Evolutionary conservation across 2,329 filamentous ascomycete species (phyloP), one percentile per base, ranked within the genome.

Genomic region (Cercospora brassicicola): DNA sequence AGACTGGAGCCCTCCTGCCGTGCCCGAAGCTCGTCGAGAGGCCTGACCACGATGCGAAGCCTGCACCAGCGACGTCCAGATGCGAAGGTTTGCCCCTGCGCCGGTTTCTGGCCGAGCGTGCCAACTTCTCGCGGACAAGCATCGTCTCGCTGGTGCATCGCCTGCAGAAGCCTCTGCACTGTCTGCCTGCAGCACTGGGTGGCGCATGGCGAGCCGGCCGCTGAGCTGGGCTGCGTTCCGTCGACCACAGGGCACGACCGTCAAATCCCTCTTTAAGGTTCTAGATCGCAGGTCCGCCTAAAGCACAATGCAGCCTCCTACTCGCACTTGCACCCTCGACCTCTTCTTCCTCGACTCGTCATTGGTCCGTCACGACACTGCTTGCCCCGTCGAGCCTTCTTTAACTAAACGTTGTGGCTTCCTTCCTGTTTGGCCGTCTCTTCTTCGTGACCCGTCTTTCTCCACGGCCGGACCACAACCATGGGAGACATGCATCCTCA

Each of bases 71-170:
- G 36, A 42, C 36, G 15, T 42, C 36, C 51, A 59, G 18, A 42
- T 31, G 39, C 33, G 28, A 62, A 69, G 61, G 55, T 67, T 69
- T 28, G 67, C 67, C 67, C 65, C 68, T 65, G 68, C 68, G 68
- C 62, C 68, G 59, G 23, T 57, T 56, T 30, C 20, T 26, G 57
- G 23, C 51, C 59, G 67, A 45, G 56, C 55, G 23, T 48, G 39
- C 36, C 42, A 65, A 42, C 62, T 59, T 65, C 23, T 36, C 33
- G 36, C 36, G 9, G 53, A 45, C 48, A 48, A 59, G 63, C 63
- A 59, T 59, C 51, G 51, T 45, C 23, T 59, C 53, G 63, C 42
- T 53, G 59, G 53, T 62, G 30, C 59, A 62, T 55, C 57, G 66
- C 62, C 63, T 66, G 67, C 57, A 60, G 57, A 26, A 33, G 55